Conservation (phyloP, 2,329 filamentous ascomycete species). For the Colletotrichum navitas region DNA sequence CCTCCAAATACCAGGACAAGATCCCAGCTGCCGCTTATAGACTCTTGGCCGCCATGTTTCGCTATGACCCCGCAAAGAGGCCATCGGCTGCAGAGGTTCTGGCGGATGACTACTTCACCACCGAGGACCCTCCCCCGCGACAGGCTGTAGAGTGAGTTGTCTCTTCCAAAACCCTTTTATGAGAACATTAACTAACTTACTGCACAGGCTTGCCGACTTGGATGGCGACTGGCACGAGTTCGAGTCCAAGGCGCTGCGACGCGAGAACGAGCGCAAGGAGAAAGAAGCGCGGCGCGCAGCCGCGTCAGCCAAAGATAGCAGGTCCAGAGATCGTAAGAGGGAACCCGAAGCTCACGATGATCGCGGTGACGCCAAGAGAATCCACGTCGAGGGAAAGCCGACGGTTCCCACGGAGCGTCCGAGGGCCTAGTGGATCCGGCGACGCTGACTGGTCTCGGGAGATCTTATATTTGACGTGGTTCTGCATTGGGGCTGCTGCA, state of each 20-base stretch:
- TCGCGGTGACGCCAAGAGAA: slow-evolving; percentile 50
- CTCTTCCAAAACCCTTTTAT: slow-evolving; percentile 9
- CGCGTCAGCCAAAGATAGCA: slow-evolving; percentile 53
- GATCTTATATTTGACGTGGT: background rate
- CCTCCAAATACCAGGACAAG: slow-evolving; percentile 82
- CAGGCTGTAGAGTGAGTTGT: slow-evolving; percentile 83
- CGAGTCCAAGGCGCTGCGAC: slow-evolving; percentile 93
- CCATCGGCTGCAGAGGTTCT: slow-evolving; percentile 88
- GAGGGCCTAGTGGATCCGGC: slow-evolving; percentile 22
- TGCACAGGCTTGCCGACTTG: slow-evolving; percentile 76
- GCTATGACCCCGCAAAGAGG: slow-evolving; percentile 86
- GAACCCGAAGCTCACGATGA: slow-evolving; percentile 50
- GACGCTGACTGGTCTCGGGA: background rate
- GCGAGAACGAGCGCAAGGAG: slow-evolving; percentile 82
- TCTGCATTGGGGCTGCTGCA: background rate
- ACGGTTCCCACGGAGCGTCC: slow-evolving; percentile 26
- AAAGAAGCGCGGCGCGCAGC: slow-evolving; percentile 62
- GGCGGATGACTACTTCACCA: slow-evolving; percentile 87
- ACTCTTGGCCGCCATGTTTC: slow-evolving; percentile 85
- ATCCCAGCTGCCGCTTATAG: slow-evolving; percentile 87
- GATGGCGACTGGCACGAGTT: slow-evolving; percentile 99
- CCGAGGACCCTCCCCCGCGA: slow-evolving; percentile 80
- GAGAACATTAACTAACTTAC: slow-evolving; percentile 49
- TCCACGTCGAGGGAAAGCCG: slow-evolving; percentile 40
- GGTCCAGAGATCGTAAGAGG: slow-evolving; percentile 56